Percentiles rank a stretch among this genome's conserved stretches.
Conservation (phyloP, 257 asterid species). For the Nicotiana otophora region DNA sequence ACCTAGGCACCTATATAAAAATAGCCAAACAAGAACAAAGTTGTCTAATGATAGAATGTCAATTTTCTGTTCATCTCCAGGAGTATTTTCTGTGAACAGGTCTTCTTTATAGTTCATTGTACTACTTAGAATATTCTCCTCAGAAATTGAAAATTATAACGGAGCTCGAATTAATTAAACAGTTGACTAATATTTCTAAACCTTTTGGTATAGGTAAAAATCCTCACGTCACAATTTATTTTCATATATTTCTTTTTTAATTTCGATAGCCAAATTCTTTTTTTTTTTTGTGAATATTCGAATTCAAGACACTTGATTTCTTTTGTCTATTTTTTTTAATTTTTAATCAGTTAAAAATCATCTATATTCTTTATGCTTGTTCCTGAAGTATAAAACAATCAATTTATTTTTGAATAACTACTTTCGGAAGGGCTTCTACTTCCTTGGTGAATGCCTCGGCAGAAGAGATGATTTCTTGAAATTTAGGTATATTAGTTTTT, state of each 20-base stretch:
- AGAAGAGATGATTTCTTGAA: background rate
- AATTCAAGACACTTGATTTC: too few relatives aligned
- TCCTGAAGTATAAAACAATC: background rate
- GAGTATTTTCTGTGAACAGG: background rate
- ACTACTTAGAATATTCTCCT: constrained; percentile 1
- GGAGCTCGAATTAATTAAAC: background rate
- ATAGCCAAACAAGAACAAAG: constrained; percentile 1
- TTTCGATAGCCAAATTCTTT: background rate
- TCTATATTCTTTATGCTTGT: background rate
- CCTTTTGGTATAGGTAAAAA: background rate
- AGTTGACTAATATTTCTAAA: background rate
- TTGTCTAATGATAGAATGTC: background rate
- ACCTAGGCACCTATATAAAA: background rate
- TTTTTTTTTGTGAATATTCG: too few relatives aligned
- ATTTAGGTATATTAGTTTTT: background rate
- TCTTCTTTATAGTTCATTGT: constrained; percentile 1
- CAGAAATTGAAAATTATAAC: background rate
- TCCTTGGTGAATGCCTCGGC: background rate
- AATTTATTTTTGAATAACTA: background rate
- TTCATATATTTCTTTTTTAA: background rate
- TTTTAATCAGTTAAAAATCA: background rate
- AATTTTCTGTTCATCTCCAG: background rate
- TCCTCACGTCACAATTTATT: background rate
- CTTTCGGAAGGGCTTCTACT: background rate
- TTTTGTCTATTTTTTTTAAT: too few relatives aligned